Conservation (phyloP, 345 rosid species). For the Moricandia moricandioides region DNA sequence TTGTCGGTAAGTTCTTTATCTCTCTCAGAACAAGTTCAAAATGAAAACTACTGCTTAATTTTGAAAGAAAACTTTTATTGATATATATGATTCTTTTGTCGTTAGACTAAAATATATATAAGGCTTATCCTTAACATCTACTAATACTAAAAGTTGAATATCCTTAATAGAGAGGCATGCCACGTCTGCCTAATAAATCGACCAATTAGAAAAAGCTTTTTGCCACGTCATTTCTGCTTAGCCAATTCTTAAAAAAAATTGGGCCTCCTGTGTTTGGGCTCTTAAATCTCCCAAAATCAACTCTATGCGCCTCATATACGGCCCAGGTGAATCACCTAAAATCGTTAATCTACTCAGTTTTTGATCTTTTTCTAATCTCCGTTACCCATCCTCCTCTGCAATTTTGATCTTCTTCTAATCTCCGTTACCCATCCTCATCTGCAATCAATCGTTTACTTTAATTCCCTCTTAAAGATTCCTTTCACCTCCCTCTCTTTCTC, state of each 20-base stretch:
- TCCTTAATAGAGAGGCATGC: background rate
- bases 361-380: background rate
- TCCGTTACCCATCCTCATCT: background rate
- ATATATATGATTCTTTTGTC: no score
- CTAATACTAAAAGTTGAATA: no score
- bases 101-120: no score
- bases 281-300: background rate
- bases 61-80: no score
- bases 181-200: background rate
- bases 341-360: background rate
- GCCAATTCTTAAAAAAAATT: background rate
- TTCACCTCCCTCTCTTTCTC: background rate
- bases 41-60: no score
- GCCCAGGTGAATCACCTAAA: background rate
- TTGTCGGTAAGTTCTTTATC: no score
- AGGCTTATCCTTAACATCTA: no score
- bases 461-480: background rate
- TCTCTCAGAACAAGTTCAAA: no score
- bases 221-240: background rate
- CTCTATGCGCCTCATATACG: background rate
- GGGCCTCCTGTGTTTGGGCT: background rate
- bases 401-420: background rate
- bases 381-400: no score
- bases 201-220: background rate
- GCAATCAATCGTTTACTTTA: background rate